Conservation (phyloP, 192 early-diverging fungal species). For the Podila verticillata region DNA sequence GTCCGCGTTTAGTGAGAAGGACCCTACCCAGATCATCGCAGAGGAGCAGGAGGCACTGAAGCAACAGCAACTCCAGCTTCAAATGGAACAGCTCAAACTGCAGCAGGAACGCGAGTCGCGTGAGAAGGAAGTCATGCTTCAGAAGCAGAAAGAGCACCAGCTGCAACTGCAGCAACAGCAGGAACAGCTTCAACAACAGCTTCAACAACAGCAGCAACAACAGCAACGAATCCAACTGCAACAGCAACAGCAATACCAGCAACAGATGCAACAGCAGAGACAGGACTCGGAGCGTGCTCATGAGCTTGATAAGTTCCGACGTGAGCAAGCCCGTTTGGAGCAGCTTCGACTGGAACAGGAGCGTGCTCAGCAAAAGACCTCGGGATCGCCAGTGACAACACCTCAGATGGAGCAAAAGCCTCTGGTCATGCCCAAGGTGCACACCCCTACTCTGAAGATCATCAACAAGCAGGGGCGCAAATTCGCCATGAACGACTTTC, state of each 20-base stretch:
- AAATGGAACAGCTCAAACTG: slow-evolving; percentile 52
- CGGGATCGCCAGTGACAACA: slow-evolving; percentile 23
- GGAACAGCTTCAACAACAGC: slow-evolving; percentile 46
- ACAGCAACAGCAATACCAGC: slow-evolving; percentile 51
- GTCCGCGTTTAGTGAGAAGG: slow-evolving; percentile 34
- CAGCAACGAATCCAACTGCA: slow-evolving; percentile 46
- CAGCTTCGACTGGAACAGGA: slow-evolving; percentile 42
- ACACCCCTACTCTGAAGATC: slow-evolving; percentile 46
- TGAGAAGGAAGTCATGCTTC: slow-evolving; percentile 11
- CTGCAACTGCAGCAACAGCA: slow-evolving; percentile 11
- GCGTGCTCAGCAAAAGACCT: slow-evolving; percentile 20
- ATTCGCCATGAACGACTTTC: slow-evolving; percentile 89
- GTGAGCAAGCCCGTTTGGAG: slow-evolving; percentile 44
- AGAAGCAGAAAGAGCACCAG: slow-evolving; percentile 15
- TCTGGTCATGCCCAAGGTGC: slow-evolving; percentile 37
- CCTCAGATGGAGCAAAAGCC: slow-evolving; percentile 23
- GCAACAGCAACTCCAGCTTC: slow-evolving; percentile 8
- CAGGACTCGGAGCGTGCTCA: slow-evolving; percentile 20
- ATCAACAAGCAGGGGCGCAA: slow-evolving; percentile 56
- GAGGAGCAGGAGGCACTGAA: slow-evolving; percentile 14
- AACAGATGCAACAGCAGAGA: slow-evolving; percentile 50
- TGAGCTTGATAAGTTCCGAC: slow-evolving; percentile 27
- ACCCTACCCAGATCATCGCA: slow-evolving; percentile 14
- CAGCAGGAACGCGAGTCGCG: slow-evolving; percentile 34
- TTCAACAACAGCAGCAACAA: slow-evolving; percentile 34